Evolutionary conservation across 192 early-diverging fungal species (phyloP).

Genomic region (Allomyces javanicus): DNA sequence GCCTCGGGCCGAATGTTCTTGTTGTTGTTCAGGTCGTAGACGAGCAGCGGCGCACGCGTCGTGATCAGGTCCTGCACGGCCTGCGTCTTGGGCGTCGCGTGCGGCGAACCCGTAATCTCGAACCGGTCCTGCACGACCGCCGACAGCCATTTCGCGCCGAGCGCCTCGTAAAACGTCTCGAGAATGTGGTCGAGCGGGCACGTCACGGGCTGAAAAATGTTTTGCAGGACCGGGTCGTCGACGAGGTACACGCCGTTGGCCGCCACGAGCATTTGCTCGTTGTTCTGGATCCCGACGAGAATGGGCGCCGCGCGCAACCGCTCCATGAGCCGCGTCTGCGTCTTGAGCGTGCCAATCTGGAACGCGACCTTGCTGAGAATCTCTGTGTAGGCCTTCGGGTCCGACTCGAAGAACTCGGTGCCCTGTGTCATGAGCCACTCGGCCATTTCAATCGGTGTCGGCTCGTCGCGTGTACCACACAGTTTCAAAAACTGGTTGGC

Average conservation of each 20-base stretch:
- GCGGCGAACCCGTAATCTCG: conserved; percentile 22
- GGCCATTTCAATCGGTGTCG: conserved; percentile 49
- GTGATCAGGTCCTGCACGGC: conserved; percentile 39
- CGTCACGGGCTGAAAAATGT: conserved; percentile 52
- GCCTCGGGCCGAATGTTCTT: not conserved
- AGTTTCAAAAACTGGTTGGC: conserved; percentile 60
- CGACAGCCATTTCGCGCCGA: not conserved
- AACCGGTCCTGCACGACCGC: conserved; percentile 13
- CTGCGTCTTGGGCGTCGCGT: conserved; percentile 19
- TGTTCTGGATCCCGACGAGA: conserved; percentile 5
- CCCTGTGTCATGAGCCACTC: conserved; percentile 37
- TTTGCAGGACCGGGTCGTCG: conserved; percentile 49
- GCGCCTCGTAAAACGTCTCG: conserved; percentile 38
- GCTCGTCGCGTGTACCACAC: conserved; percentile 69
- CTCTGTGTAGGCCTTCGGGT: conserved; percentile 27
- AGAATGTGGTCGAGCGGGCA: conserved; percentile 52
- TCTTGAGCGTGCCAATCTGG: conserved; percentile 37
- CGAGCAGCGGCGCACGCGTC: conserved; percentile 54
- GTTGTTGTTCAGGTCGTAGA: conserved; percentile 31
- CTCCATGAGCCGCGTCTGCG: conserved; percentile 41
- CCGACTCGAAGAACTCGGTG: conserved; percentile 48
- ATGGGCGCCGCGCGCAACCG: conserved; percentile 3
- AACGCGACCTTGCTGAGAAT: conserved; percentile 20
- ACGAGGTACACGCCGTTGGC: conserved; percentile 56
- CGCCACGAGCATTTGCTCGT: conserved; percentile 19